Evolutionary conservation across 768 basidiomycete genomes (phyloP).

Genomic region (Suillus ampliporus): DNA sequence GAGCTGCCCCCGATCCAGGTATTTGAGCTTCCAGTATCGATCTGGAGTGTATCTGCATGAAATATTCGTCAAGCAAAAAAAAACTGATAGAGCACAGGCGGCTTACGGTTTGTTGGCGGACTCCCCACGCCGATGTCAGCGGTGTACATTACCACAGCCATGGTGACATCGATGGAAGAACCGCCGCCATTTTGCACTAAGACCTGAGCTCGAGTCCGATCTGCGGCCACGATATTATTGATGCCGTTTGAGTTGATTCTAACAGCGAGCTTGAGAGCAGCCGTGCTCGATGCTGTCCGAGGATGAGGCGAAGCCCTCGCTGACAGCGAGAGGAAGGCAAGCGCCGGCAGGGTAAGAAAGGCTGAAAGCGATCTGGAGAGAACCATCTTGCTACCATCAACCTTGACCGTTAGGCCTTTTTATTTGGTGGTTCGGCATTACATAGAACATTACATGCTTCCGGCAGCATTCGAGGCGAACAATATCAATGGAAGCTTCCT

Average conservation of each 20-base stretch:
- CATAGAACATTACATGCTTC: no score
- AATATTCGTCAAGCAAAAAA: not conserved
- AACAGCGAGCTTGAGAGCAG: conserved; percentile 9
- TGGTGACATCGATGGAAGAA: conserved; percentile 20
- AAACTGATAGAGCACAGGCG: not conserved
- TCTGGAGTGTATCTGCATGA: conserved; percentile 20
- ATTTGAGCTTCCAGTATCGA: conserved; percentile 44
- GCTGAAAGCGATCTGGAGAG: conserved; percentile 10
- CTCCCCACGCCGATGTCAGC: conserved; percentile 20
- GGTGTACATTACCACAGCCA: conserved; percentile 17
- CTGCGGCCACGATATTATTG: conserved; percentile 10
- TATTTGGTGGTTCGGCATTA: not conserved
- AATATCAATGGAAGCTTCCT: no score
- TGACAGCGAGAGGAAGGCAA: conserved; percentile 2
- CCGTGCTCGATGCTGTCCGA: not conserved
- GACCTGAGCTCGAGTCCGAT: conserved; percentile 5
- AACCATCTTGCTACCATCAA: conserved; percentile 7
- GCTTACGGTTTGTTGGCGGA: conserved; percentile 21
- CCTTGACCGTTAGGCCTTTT: not conserved
- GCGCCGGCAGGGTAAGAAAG: conserved; percentile 6
- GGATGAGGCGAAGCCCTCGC: conserved; percentile 11
- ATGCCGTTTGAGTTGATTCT: conserved; percentile 8
- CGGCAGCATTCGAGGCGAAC: not conserved
- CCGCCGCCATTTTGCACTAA: not conserved
- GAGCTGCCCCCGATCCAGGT: conserved; percentile 59